Conservation (phyloP, 2,329 filamentous ascomycete genomes). For the Colletotrichum shisoi region DNA sequence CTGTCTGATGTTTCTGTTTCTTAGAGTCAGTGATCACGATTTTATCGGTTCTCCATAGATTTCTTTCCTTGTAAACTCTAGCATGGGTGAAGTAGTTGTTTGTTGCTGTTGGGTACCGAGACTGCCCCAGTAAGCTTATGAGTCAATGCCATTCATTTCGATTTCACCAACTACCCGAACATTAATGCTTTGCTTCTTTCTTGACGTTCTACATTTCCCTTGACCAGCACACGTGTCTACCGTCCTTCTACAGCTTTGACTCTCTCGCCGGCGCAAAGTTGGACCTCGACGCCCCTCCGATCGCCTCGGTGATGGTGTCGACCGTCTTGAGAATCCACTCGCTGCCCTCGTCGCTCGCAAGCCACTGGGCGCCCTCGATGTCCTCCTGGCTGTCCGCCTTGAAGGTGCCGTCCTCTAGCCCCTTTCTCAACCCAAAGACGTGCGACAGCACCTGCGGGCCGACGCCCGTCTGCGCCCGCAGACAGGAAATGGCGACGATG, state of each 20-base stretch:
- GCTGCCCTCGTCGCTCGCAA: constrained; percentile 57
- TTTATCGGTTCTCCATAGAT: no score
- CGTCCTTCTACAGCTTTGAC: constrained; percentile 28
- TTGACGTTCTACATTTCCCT: constrained; percentile 18
- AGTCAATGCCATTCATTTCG: no score
- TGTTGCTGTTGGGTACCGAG: no score
- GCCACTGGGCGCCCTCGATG: constrained; percentile 51
- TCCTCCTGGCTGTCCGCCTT: constrained; percentile 45
- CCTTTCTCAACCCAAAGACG: constrained; percentile 81
- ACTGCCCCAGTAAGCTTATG: no score
- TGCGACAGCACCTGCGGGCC: constrained; percentile 83
- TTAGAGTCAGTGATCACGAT: no score
- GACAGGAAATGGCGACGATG: constrained; percentile 75
- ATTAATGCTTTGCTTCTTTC: not conserved
- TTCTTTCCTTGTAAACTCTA: no score
- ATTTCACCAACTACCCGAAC: not conserved
- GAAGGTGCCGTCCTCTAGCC: constrained; percentile 71
- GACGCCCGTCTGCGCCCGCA: constrained; percentile 81
- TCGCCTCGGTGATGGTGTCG: constrained; percentile 55
- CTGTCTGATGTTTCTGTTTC: no score
- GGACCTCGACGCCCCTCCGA: constrained; percentile 49
- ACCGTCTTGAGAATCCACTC: constrained; percentile 58
- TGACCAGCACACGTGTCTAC: not conserved
- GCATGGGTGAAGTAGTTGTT: no score
- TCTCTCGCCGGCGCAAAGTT: constrained; percentile 35